Base-by-base conservation (phyloP, 768 basidiomycete species). In the Exsudoporus frostii region DNA sequence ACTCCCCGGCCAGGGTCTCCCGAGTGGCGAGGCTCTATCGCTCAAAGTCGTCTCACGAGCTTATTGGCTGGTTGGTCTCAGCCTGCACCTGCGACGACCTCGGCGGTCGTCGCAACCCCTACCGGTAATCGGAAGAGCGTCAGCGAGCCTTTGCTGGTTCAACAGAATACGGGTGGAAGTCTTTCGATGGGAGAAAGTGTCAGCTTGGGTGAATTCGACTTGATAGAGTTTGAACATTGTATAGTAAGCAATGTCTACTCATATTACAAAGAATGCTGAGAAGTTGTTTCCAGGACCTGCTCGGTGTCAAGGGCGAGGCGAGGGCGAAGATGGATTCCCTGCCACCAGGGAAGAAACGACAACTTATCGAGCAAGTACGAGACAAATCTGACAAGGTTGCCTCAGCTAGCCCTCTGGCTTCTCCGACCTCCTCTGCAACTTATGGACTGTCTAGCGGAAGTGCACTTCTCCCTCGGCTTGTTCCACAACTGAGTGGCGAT, bases 401-500 rank as follows among this genome's bases (percentile, higher is more conserved):
- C 25, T 57, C 68, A 9, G 51, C 70, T 6, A 66, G 65, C 60
- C 15, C 40, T 68, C 67, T 46, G 44, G 57, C 20, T 43, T 68
- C 46, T 67, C 71, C 47, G 54, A n/a, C 72, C 1, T 70, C 79
- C 54, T 67, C 80, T 45, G 73, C 73, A 13, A 82, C 84, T 0
- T 82, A 80, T 62, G 83, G 85, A 1, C 82, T 87, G 5, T 75
- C 85, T 6, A 82, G 78, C 54, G 71, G 78, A 8, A 71, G 77
- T 13, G 72, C 75, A 15, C 62, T 87, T n/a, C 65, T 89, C 4
- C 84, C 87, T 44, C 80, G 80, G 24, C 74, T 91, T 9, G 80
- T 83, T 33, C 88, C 89, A 24, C 88, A 90, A 56, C 69, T 88
- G 2, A 87, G 86, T n/a, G 87, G 89, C 9, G 86, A 87, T 55